phyloP scores from a whole-genome alignment of 2,329 filamentous ascomycete genomes.

The Paecilomyces niveus region DNA sequence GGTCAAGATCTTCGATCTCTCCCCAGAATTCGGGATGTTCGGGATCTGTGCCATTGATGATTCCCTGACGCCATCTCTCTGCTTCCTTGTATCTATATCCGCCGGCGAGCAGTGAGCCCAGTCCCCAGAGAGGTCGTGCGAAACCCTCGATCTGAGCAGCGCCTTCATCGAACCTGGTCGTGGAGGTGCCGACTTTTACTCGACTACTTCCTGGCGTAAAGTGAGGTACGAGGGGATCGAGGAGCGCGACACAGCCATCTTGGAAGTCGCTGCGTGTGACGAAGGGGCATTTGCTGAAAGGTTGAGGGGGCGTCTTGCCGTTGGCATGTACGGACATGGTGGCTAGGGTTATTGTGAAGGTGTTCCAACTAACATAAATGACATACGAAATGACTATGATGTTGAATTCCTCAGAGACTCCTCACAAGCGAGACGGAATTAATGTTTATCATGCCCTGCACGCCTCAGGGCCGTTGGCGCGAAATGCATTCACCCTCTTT shows the following conservation, averaged over 20 bases:
- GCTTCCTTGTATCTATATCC: conserved; percentile 58
- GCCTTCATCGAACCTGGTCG: conserved; percentile 69
- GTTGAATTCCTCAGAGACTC: not conserved
- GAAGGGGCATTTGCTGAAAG: conserved; percentile 20
- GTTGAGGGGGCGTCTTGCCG: conserved; percentile 19
- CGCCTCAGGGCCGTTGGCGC: not conserved
- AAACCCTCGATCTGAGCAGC: conserved; percentile 72
- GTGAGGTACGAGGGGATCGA: conserved; percentile 64
- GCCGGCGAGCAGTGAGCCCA: conserved; percentile 64
- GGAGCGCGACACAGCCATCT: conserved; percentile 53
- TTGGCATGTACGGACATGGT: conserved; percentile 24
- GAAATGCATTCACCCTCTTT: not conserved
- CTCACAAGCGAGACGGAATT: not conserved
- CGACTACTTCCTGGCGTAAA: conserved; percentile 62
- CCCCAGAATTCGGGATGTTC: conserved; percentile 68
- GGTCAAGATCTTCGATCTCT: conserved; percentile 66
- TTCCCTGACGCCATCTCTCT: conserved; percentile 61
- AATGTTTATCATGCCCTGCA: not conserved
- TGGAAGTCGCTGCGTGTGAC: conserved; percentile 40
- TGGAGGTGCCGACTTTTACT: conserved; percentile 62
- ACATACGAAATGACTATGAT: not conserved
- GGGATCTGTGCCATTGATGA: conserved; percentile 65
- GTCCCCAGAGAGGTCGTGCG: conserved; percentile 67
- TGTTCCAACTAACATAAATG: not conserved
- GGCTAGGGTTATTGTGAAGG: not conserved